A percentile compares a stretch with the other conserved stretches of the same genome.
phyloP scores from a whole-genome alignment of 2,329 filamentous ascomycete genomes.

The Xylaria sp. region DNA sequence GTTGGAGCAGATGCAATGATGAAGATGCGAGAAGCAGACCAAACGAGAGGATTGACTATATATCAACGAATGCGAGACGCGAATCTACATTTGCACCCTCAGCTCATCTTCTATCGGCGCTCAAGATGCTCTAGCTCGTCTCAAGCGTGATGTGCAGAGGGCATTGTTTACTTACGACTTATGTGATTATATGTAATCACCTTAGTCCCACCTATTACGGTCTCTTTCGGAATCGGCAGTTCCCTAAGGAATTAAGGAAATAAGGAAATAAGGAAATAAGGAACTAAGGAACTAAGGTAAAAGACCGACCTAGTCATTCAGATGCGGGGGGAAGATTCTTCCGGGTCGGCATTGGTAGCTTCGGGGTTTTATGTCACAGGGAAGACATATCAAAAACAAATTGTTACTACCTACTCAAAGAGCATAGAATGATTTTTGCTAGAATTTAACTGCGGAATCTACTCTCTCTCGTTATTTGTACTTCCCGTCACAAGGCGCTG shows the following conservation, averaged over 20 bases:
- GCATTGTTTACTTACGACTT: slow-evolving; percentile 33
- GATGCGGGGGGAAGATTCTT: slow-evolving; percentile 41
- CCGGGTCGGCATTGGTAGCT: slow-evolving; percentile 24
- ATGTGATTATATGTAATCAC: slow-evolving; percentile 48
- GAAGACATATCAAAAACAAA: neutral
- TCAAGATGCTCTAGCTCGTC: neutral
- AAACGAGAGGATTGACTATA: slow-evolving; percentile 1
- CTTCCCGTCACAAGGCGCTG: neutral
- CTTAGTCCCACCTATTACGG: slow-evolving; percentile 13
- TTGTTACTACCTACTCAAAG: neutral
- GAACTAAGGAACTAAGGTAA: slow-evolving; percentile 6
- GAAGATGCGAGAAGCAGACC: neutral
- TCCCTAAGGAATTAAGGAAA: slow-evolving; percentile 21
- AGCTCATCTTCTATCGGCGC: slow-evolving; percentile 23
- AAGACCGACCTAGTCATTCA: neutral
- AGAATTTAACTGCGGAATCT: neutral
- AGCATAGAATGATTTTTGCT: no score
- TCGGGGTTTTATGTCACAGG: neutral
- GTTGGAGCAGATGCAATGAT: slow-evolving; percentile 8
- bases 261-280: neutral
- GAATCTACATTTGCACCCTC: slow-evolving; percentile 3
- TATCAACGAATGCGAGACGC: slow-evolving; percentile 1
- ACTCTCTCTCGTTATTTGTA: neutral
- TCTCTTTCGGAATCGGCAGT: slow-evolving; percentile 42
- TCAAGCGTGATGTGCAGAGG: neutral